Evolutionary conservation across 2,329 filamentous ascomycete species (phyloP), one percentile per base, ranked within the genome.

Genomic region (Pyrenophora tritici-repentis): DNA sequence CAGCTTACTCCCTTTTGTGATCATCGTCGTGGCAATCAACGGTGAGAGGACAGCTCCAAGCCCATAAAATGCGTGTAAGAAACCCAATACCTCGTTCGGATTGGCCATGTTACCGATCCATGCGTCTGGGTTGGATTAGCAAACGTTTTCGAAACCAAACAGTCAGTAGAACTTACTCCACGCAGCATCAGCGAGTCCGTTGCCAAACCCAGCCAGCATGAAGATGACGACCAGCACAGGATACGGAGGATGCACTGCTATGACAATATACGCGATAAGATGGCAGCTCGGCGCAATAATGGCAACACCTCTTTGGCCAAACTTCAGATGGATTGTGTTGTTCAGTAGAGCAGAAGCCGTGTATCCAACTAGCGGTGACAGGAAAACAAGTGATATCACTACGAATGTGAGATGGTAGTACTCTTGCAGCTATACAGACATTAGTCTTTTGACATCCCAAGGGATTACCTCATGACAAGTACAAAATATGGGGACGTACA

Each of bases 61-160:
- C 0, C 88, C 88, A 64, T 91, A 93, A 32, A 83, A 83, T 1
- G 83, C 87, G 67, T 91, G 88, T 20, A 92, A 73, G 51, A 91
- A 79, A 1, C 89, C 89, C 1, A 91, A 80, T 1, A 93, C 76
- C 66, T 91, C 85, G 66, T 92, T 91, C 6, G 87, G 83, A 50
- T 84, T 83, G 10, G 83, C 79, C 85, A 93, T 89, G 62, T 86
- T 87, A 9, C 89, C 89, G 16, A 85, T 79, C 81, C 81, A 85
- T 0, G 82, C 81, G 50, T 66, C 50, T 53, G 8, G 4, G 3
- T 22, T 3, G 10, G 9, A 26, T 53, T 18, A 38, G 40, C n/a
- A 17, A 17, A 8, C 0, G n/a, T 31, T 26, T 10, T 7, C 5
- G 12, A 17, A 10, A 9, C 13, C 3, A 10, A 22, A 24, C 13